Evolutionary conservation across 805 yeast species (phyloP).

Genomic region (Sugiyamaella smithiae): DNA sequence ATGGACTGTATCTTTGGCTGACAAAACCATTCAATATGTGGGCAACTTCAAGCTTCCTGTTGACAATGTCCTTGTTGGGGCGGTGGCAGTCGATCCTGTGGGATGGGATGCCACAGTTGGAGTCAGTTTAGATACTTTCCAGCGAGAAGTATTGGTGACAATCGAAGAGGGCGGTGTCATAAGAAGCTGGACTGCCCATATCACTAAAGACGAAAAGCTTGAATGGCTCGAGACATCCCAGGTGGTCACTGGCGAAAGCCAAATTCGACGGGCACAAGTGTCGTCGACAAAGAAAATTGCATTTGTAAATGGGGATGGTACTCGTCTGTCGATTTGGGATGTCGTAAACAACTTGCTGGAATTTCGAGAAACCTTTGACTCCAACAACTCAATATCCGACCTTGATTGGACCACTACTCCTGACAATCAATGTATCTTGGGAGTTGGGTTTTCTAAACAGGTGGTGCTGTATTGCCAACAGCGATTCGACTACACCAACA

Average conservation of each 20-base stretch:
- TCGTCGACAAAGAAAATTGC: conserved; percentile 77
- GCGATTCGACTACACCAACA: conserved; percentile 84
- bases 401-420: conserved; percentile 84
- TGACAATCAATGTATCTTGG: conserved; percentile 65
- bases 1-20: conserved; percentile 22
- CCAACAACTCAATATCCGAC: conserved; percentile 49
- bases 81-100: conserved; percentile 67
- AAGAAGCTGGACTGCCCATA: conserved; percentile 45
- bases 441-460: conserved; percentile 66
- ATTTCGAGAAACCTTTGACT: conserved; percentile 44
- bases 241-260: conserved; percentile 54
- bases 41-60: conserved; percentile 25
- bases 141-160: conserved; percentile 53
- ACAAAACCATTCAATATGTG: conserved; percentile 10
- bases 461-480: conserved; percentile 75
- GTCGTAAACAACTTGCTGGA: conserved; percentile 63
- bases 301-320: conserved; percentile 55
- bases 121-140: conserved; percentile 31
- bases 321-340: conserved; percentile 75
- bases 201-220: conserved; percentile 31
- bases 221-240: conserved; percentile 52
- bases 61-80: conserved; percentile 40
- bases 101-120: conserved; percentile 44
- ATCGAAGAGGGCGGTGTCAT: conserved; percentile 54
- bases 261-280: conserved; percentile 59